Conservation (phyloP, 2,329 filamentous ascomycete species). For the Nigrospora sphaerica region DNA sequence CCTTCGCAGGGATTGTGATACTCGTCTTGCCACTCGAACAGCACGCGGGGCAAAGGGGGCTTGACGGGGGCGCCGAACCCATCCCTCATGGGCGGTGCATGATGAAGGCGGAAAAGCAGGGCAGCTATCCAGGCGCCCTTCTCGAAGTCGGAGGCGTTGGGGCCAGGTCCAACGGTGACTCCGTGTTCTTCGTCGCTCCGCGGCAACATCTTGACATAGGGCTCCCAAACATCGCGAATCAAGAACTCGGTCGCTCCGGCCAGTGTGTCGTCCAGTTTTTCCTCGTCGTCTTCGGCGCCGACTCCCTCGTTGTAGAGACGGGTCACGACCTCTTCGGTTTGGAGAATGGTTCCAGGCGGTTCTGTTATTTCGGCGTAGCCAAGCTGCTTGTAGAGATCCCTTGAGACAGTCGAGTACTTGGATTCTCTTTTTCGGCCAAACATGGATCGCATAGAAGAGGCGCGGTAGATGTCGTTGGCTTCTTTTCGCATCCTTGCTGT, state of each 20-base stretch:
- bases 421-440: slow-evolving; percentile 41
- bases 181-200: slow-evolving; percentile 44
- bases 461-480: slow-evolving; percentile 48
- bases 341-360: slow-evolving; percentile 62
- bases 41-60: slow-evolving; percentile 62
- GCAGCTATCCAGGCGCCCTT: slow-evolving; percentile 76
- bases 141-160: slow-evolving; percentile 54
- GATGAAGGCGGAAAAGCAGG: slow-evolving; percentile 71
- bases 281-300: slow-evolving; percentile 46
- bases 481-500: slow-evolving; percentile 45
- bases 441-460: slow-evolving; percentile 39
- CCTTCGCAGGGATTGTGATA: slow-evolving; percentile 67
- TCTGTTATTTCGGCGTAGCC: slow-evolving; percentile 59
- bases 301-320: slow-evolving; percentile 58
- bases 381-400: slow-evolving; percentile 56
- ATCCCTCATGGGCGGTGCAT: slow-evolving; percentile 43
- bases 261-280: slow-evolving; percentile 49
- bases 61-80: slow-evolving; percentile 26
- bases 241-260: slow-evolving; percentile 46
- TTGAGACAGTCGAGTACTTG: slow-evolving; percentile 64
- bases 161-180: slow-evolving; percentile 58
- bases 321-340: slow-evolving; percentile 65
- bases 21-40: slow-evolving; percentile 76
- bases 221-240: slow-evolving; percentile 45
- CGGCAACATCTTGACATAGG: slow-evolving; percentile 41